Evolutionary conservation across 768 basidiomycete genomes (phyloP), one percentile per base, ranked within the genome.

Genomic region (Suillus subluteus): DNA sequence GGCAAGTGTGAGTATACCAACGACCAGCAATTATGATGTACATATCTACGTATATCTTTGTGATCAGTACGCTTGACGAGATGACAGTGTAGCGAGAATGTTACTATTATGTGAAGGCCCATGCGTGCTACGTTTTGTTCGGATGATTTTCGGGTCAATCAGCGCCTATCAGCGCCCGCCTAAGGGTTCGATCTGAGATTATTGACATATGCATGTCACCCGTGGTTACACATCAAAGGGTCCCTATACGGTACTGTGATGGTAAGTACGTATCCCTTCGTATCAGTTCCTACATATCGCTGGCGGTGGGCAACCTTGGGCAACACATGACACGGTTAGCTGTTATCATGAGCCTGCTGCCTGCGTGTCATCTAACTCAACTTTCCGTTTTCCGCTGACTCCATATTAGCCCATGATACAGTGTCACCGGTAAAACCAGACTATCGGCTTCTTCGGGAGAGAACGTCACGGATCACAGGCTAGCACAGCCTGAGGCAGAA

Each of bases 1-100:
- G 35, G 38, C 63, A 32, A 41, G 62, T 21, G 59, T 65, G 59
- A 63, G 56, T 65, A 65, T 58, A 58, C 52, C 38, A 26, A 63
- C 32, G 16, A 18, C 8, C 6, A 58, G 26, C 18, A 43, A 26
- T 61, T 30, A 26, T 41, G 40, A 26, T 41, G 26, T 40, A 56
- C 35, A 56, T 23, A 48, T 18, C 8, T 48, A 21, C 41, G 2
- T 18, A 55, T 55, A 35, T 37, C 32, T 4, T 56, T 9, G 4
- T 23, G 37, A 40, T 38, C 13, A 23, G 1, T 21, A 21, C 21
- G 12, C 7, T 15, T 58, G 58, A 38, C 13, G 35, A 58, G 38
- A 59, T 58, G 56, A 54, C 26, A 54, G 15, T 4, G 40, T 41
- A 54, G 52, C 30, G 16, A 52, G 30, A 54, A 54, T 30, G 13